Evolutionary conservation across 2,329 filamentous ascomycete species (phyloP).

Genomic region (Colletotrichum paranaense): DNA sequence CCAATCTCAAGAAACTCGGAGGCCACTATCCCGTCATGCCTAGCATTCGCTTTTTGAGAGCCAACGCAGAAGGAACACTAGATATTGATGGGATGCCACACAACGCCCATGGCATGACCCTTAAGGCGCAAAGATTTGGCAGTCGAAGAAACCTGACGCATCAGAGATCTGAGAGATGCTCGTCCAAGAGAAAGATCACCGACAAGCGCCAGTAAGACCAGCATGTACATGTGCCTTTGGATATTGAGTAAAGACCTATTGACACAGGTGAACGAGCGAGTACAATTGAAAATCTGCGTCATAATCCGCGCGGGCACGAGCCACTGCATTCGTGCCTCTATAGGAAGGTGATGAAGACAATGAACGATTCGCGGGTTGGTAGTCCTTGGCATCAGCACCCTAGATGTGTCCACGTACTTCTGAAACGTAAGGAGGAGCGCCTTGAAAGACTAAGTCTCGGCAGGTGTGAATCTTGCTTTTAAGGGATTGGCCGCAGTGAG

Average conservation of each 20-base stretch:
- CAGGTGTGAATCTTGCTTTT: background rate
- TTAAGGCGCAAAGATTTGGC: background rate
- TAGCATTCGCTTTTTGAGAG: conserved; percentile 24
- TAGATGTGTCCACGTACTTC: background rate
- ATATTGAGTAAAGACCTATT: no score
- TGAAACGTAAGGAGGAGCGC: background rate
- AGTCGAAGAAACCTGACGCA: background rate
- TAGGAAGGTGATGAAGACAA: background rate
- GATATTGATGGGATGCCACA: conserved; percentile 18
- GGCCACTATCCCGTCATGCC: conserved; percentile 16
- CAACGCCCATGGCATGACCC: background rate
- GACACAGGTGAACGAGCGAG: no score
- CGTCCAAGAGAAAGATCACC: background rate
- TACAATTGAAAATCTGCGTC: no score
- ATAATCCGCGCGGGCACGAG: background rate
- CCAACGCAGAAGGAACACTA: conserved; percentile 8
- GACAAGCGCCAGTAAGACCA: background rate
- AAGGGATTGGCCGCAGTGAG: background rate
- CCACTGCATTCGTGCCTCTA: background rate
- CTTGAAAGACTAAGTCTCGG: background rate
- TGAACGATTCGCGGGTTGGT: background rate
- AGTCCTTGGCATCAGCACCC: background rate
- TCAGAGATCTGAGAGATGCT: background rate
- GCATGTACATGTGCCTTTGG: background rate
- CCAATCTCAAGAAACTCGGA: background rate